Evolutionary conservation across 2,329 filamentous ascomycete genomes (phyloP).

Genomic region (Albifimbria verrucaria): DNA sequence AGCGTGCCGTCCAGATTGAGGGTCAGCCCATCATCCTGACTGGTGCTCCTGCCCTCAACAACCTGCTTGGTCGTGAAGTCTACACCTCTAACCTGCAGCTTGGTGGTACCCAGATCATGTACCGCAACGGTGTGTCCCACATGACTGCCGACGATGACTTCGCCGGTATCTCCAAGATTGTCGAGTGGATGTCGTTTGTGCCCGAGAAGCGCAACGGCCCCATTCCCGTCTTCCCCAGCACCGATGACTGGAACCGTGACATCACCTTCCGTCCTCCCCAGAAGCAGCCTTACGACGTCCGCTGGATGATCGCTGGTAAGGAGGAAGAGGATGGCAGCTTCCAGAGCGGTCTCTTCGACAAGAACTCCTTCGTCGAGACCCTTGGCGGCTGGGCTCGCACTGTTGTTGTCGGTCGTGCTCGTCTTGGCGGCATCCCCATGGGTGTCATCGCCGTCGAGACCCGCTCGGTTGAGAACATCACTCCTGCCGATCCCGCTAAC

Average conservation of each 20-base stretch:
- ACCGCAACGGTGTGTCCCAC: slow-evolving; percentile 98
- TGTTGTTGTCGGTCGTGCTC: slow-evolving; percentile 93
- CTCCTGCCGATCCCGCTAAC: slow-evolving; percentile 94
- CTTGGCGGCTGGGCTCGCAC: slow-evolving; percentile 97
- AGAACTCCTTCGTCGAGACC: slow-evolving; percentile 93
- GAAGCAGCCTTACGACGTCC: slow-evolving; percentile 86
- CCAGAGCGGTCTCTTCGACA: slow-evolving; percentile 90
- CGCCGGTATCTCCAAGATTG: slow-evolving; percentile 94
- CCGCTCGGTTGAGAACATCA: slow-evolving; percentile 93
- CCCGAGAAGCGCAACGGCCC: slow-evolving; percentile 93
- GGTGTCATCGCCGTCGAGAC: slow-evolving; percentile 98
- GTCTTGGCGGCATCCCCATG: slow-evolving; percentile 94
- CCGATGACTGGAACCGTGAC: slow-evolving; percentile 90
- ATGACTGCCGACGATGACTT: slow-evolving; percentile 98
- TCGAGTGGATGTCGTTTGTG: slow-evolving; percentile 96
- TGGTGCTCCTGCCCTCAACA: slow-evolving; percentile 96
- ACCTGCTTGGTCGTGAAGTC: slow-evolving; percentile 93
- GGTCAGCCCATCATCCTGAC: slow-evolving; percentile 98
- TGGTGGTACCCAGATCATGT: slow-evolving; percentile 99
- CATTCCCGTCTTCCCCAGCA: slow-evolving; percentile 83
- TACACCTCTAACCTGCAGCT: slow-evolving; percentile 99
- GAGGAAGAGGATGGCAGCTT: slow-evolving; percentile 70
- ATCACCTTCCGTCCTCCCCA: slow-evolving; percentile 77
- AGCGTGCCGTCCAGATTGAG: slow-evolving; percentile 98
- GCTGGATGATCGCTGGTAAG: slow-evolving; percentile 87